phyloP scores from a whole-genome alignment of 805 yeast genomes.

The Kuraishia hungarica region DNA sequence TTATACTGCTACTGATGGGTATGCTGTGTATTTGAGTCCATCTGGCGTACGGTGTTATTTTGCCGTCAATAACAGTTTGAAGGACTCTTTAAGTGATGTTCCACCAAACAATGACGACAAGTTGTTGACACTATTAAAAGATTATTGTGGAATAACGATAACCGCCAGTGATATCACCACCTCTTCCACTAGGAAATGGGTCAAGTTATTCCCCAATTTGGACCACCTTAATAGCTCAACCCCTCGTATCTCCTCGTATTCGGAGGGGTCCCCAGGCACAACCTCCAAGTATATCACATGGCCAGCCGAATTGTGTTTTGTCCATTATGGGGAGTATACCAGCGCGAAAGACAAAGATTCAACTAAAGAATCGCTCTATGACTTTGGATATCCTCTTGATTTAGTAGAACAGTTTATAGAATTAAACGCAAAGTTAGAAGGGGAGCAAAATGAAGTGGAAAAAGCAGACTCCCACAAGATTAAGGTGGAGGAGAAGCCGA shows the following conservation, averaged over 20 bases:
- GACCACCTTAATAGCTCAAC: constrained; percentile 64
- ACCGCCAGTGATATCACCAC: constrained; percentile 13
- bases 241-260: constrained; percentile 49
- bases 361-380: constrained; percentile 5
- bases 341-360: background rate
- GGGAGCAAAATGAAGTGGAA: constrained; percentile 3
- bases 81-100: constrained; percentile 24
- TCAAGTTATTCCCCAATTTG: constrained; percentile 59
- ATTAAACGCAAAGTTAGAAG: constrained; percentile 10
- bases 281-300: constrained; percentile 54
- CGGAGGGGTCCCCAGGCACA: constrained; percentile 30
- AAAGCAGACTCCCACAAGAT: background rate
- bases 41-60: constrained; percentile 44
- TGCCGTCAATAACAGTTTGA: constrained; percentile 22
- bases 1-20: constrained; percentile 16
- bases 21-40: constrained; percentile 43
- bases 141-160: constrained; percentile 22
- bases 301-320: constrained; percentile 62
- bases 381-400: constrained; percentile 16
- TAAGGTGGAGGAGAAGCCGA: no score
- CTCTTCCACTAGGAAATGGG: constrained; percentile 35
- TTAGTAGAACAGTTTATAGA: constrained; percentile 19
- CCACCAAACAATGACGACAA: constrained; percentile 33
- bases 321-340: constrained; percentile 33
- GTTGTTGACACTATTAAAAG: constrained; percentile 25